Conservation (phyloP, 192 early-diverging fungal species). For the Endogone sp. region DNA sequence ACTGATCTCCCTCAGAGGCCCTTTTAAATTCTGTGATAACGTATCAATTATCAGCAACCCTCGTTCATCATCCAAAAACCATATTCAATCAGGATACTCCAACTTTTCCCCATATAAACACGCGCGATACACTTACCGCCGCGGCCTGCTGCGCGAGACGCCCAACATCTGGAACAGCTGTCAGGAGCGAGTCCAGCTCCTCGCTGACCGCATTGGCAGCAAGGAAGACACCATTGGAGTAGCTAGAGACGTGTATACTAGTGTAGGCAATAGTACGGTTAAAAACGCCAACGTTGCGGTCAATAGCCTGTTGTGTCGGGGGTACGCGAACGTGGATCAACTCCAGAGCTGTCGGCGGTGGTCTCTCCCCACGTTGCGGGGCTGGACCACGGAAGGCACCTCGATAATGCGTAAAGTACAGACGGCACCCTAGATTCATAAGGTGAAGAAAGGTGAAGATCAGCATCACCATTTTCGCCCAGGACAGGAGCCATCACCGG, state of each 20-base stretch:
- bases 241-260: constrained; percentile 61
- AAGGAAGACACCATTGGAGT: constrained; percentile 63
- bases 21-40: too few relatives aligned
- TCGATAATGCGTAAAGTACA: constrained; percentile 64
- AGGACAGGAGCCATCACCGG: too few relatives aligned
- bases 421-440: constrained; percentile 47
- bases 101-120: too few relatives aligned
- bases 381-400: constrained; percentile 20
- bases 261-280: constrained; percentile 11
- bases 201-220: constrained; percentile 63
- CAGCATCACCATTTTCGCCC: too few relatives aligned
- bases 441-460: too few relatives aligned
- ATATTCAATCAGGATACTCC: too few relatives aligned
- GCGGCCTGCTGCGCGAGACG: constrained; percentile 33
- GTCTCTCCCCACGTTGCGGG: constrained; percentile 11
- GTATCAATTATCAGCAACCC: too few relatives aligned
- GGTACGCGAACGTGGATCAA: constrained; percentile 69
- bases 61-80: too few relatives aligned
- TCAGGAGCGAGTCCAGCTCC: constrained; percentile 65
- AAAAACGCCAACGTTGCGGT: constrained; percentile 13
- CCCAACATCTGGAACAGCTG: constrained; percentile 61
- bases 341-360: constrained; percentile 52
- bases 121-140: background rate
- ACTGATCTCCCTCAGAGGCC: constrained; percentile 43
- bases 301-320: constrained; percentile 42